These are phyloP conservation scores for Graphilbum ipis-grandicollis DNA, from an alignment of 2,329 filamentous ascomycete genomes.

Conservation along the genomic window DNA sequence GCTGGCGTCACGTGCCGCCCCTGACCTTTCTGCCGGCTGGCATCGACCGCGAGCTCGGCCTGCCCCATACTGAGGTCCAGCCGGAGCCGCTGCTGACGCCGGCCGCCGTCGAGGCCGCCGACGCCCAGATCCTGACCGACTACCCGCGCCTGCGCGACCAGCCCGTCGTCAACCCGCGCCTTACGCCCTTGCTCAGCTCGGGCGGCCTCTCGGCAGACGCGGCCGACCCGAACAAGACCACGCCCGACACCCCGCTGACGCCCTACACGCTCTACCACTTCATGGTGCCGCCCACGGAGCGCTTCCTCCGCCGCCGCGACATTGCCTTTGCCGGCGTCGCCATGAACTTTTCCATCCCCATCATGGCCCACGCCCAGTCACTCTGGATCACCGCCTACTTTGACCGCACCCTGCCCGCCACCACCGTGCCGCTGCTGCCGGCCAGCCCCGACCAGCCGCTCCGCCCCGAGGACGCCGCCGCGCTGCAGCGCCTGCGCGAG, in stretches of 20 bases:
- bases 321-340: conserved; percentile 27
- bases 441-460: background rate
- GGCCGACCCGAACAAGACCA: too few relatives aligned
- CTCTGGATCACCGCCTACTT: conserved; percentile 53
- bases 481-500: conserved; percentile 25
- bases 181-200: conserved; percentile 23
- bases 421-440: conserved; percentile 11
- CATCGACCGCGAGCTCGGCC: conserved; percentile 27
- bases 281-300: conserved; percentile 23
- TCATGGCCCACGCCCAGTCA: conserved; percentile 28
- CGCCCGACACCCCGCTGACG: conserved; percentile 14
- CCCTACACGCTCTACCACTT: conserved; percentile 28
- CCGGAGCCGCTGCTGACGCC: conserved; percentile 15
- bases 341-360: conserved; percentile 23
- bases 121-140: conserved; percentile 26
- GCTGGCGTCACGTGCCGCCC: conserved; percentile 36
- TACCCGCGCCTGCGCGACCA: conserved; percentile 36
- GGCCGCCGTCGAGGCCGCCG: conserved; percentile 19
- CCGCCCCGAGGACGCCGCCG: conserved; percentile 14
- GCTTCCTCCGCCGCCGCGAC: conserved; percentile 20
- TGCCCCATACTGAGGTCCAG: conserved; percentile 21
- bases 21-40: conserved; percentile 33
- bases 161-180: conserved; percentile 27
- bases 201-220: conserved; percentile 18
- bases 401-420: conserved; percentile 23